These are phyloP conservation scores for Globisporangium carolinianum DNA, from an alignment of 352 stramenopile species.

Conservation along the genomic window DNA sequence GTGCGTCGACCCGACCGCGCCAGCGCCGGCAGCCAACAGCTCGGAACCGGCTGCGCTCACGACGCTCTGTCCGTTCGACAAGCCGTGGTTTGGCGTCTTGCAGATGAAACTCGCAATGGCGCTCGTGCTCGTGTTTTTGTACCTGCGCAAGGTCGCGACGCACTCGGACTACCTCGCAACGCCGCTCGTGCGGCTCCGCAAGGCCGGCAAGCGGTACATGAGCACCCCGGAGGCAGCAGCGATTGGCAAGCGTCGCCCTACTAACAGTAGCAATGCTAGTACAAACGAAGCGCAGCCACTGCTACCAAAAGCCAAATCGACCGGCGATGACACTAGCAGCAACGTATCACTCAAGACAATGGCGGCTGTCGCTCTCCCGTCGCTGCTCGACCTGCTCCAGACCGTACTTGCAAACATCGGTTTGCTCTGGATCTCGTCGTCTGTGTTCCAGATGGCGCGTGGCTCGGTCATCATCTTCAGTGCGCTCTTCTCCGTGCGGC, in stretches of 20 bases:
- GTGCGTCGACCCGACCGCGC: slow-evolving; percentile 39
- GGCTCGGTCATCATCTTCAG: slow-evolving; percentile 90
- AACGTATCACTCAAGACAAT: slow-evolving; percentile 39
- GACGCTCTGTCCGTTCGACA: slow-evolving; percentile 72
- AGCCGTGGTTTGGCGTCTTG: slow-evolving; percentile 82
- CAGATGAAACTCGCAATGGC: slow-evolving; percentile 85
- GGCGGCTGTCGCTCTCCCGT: slow-evolving; percentile 52
- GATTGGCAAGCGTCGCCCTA: slow-evolving; percentile 29
- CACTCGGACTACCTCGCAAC: slow-evolving; percentile 63
- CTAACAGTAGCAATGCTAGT: not conserved
- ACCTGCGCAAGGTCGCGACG: slow-evolving; percentile 46
- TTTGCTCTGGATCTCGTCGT: slow-evolving; percentile 84
- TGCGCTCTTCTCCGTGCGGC: slow-evolving; percentile 73
- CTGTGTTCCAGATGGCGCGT: slow-evolving; percentile 88
- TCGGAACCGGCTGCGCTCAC: slow-evolving; percentile 19
- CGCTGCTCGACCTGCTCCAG: slow-evolving; percentile 77
- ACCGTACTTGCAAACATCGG: slow-evolving; percentile 85
- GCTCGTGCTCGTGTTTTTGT: slow-evolving; percentile 71
- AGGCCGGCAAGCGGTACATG: slow-evolving; percentile 58
- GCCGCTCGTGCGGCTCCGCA: slow-evolving; percentile 54
- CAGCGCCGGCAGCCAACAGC: not conserved
- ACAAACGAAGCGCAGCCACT: slow-evolving; percentile 8
- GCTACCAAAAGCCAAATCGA: not conserved
- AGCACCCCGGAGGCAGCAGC: slow-evolving; percentile 28
- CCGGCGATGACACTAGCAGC: not conserved